A percentile compares a stretch with the other conserved stretches of the same genome.
Conservation (phyloP, 352 stramenopile species). For the Phytophthora pluvialis region DNA sequence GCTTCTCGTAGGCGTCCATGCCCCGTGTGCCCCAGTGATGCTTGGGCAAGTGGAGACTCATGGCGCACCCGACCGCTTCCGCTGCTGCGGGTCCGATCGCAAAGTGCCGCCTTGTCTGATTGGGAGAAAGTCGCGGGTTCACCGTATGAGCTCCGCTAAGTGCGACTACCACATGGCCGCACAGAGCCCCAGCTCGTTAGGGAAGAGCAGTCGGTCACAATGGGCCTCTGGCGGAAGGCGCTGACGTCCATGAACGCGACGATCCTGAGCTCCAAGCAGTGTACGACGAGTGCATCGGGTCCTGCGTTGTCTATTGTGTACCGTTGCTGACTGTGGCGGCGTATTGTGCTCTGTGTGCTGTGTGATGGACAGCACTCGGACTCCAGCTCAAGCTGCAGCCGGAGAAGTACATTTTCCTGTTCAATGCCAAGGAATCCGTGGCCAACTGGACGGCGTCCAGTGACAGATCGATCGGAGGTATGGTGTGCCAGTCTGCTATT, state of each 20-base stretch:
- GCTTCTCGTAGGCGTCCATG: slow-evolving; percentile 89
- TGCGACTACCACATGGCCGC: slow-evolving; percentile 16
- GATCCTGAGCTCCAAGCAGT: slow-evolving; percentile 85
- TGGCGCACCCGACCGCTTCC: slow-evolving; percentile 22
- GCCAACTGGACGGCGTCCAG: slow-evolving; percentile 75
- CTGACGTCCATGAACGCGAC: slow-evolving; percentile 78
- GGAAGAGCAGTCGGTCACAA: slow-evolving; percentile 25
- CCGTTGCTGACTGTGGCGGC: background rate
- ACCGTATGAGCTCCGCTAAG: slow-evolving; percentile 15
- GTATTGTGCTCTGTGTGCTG: slow-evolving; percentile 11
- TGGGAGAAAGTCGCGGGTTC: slow-evolving; percentile 2
- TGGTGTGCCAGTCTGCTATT: background rate
- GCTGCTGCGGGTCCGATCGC: background rate
- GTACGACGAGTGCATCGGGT: slow-evolving; percentile 37
- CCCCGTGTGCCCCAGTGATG: slow-evolving; percentile 84
- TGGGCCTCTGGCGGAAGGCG: slow-evolving; percentile 78
- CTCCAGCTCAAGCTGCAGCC: slow-evolving; percentile 76
- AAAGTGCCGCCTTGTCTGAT: slow-evolving; percentile 14
- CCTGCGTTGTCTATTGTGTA: background rate
- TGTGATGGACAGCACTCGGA: slow-evolving; percentile 56
- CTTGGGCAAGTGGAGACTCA: slow-evolving; percentile 88
- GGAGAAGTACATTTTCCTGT: slow-evolving; percentile 83
- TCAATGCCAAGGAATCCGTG: slow-evolving; percentile 57
- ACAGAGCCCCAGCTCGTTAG: slow-evolving; percentile 7
- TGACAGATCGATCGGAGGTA: slow-evolving; percentile 84